Evolutionary conservation across 2,329 filamentous ascomycete genomes (phyloP).

Genomic region (Dothideomycetes sp.): DNA sequence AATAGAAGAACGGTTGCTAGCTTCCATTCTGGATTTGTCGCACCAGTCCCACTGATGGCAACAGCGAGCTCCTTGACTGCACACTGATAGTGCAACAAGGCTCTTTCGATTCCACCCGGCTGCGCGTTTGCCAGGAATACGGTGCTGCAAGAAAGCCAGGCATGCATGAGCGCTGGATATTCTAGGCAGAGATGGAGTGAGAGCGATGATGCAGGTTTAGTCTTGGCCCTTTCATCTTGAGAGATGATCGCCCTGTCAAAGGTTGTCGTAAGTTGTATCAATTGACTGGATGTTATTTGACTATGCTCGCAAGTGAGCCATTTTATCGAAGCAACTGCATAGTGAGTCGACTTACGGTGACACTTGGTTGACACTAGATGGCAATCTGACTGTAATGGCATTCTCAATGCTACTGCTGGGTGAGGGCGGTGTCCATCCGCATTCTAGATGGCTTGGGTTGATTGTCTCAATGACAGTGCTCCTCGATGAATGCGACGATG

Average conservation of each 20-base stretch:
- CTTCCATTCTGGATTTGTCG: slow-evolving; percentile 4
- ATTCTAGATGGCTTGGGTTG: no score
- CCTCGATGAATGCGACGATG: no score
- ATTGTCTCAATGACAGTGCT: no score
- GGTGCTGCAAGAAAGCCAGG: slow-evolving; percentile 9
- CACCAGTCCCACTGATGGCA: slow-evolving; percentile 4
- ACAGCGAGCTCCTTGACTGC: slow-evolving; percentile 3
- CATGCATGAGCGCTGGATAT: slow-evolving; percentile 8
- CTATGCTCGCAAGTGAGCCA: neutral
- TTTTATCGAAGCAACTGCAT: no score
- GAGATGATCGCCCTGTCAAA: slow-evolving; percentile 10
- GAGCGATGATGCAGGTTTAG: slow-evolving; percentile 1
- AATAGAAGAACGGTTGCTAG: slow-evolving; percentile 2
- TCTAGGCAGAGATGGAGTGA: slow-evolving; percentile 5
- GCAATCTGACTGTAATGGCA: slow-evolving; percentile 2
- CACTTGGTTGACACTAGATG: neutral
- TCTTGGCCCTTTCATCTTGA: neutral
- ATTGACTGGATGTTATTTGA: slow-evolving; percentile 4
- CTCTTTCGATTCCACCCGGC: slow-evolving; percentile 2
- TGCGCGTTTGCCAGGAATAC: neutral
- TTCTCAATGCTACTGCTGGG: slow-evolving; percentile 5
- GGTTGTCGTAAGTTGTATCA: slow-evolving; percentile 7
- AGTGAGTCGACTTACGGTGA: slow-evolving; percentile 1
- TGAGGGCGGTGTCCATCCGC: neutral
- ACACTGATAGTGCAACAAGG: slow-evolving; percentile 3